phyloP scores from a whole-genome alignment of 495 filamentous ascomycete species.

The Penicillium samsonianum region DNA sequence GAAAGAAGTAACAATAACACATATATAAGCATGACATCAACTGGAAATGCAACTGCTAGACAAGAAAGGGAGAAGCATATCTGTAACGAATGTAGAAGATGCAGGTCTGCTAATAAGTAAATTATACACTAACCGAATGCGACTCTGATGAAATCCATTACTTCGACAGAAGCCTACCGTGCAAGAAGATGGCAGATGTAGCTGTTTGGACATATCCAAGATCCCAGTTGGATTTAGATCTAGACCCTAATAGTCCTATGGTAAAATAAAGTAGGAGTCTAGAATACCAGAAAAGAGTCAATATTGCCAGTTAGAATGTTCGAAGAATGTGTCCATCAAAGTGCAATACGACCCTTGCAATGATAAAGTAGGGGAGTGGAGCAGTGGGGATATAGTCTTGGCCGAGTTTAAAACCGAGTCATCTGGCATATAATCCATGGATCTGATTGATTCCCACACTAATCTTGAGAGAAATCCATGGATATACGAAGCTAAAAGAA shows the following conservation, averaged over 20 bases:
- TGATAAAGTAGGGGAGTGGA: constrained; percentile 13
- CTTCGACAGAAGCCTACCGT: no score
- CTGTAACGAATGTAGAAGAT: constrained; percentile 21
- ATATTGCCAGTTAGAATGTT: constrained; percentile 9
- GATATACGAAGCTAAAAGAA: no score
- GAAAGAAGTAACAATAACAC: constrained; percentile 12
- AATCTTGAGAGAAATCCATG: background rate
- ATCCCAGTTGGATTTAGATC: background rate
- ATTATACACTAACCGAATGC: no score
- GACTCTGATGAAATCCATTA: no score
- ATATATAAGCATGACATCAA: constrained; percentile 1
- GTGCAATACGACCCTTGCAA: constrained; percentile 14
- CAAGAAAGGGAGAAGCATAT: constrained; percentile 18
- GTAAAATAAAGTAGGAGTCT: constrained; percentile 1
- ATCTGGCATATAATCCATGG: background rate
- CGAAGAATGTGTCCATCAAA: constrained; percentile 6
- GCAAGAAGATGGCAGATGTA: no score
- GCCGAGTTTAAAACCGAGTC: constrained; percentile 6
- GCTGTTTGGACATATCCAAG: background rate
- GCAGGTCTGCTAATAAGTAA: background rate
- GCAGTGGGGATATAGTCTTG: constrained; percentile 6
- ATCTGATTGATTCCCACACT: background rate
- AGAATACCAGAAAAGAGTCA: background rate
- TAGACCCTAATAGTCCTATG: background rate
- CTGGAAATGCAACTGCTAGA: constrained; percentile 5